Base-by-base conservation (phyloP, 2,329 filamentous ascomycete species). In the Aureobasidium subglaciale region DNA sequence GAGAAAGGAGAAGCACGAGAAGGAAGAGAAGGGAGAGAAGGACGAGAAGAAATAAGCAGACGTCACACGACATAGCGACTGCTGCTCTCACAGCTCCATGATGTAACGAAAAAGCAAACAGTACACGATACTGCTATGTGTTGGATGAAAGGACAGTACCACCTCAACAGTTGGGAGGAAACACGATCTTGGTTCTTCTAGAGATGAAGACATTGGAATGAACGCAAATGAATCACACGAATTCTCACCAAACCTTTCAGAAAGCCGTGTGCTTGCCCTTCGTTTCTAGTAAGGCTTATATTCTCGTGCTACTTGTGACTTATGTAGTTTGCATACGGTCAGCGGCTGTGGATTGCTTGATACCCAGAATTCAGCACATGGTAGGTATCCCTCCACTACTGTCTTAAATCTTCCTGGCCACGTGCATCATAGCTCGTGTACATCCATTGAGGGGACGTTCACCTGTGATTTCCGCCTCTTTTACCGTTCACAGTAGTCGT, bases 1-100 rank as follows among this genome's bases (percentile, higher is more conserved):
- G 67, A 59, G 69, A 32, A 63, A 68, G 52, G 63, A 73, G 65
- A 68, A 68, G 57, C 64, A 70, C 58, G 57, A 70, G 43, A 53
- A 56, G 58, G 66, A 65, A 8, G 62, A 72, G 59, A 69, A 68
- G 32, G 62, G 67, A 58, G 57, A 70, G 43, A 53, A 56, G 58
- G 66, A 65, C 10, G 62, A 72, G 59, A 69, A 68, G 32, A 62
- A 67, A 58, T 62, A 58, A 25, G 16, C 50, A 34, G 13, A n/a
- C n/a, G 10, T 40, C n/a, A 29, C n/a, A 6, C 11, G 16, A 45
- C 24, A 29, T 20, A 24, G 16, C 13, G 8, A 8, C 10, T 24
- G 20, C 18, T 24, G 30, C 8, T 46, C 24, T 25, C 15, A 4
- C 27, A 10, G 1, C 46, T 10, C 48, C 30, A 53, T 53, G 48